Evolutionary conservation across 192 early-diverging fungal genomes (phyloP).

Genomic region (Phycomyces blakesleeanus): DNA sequence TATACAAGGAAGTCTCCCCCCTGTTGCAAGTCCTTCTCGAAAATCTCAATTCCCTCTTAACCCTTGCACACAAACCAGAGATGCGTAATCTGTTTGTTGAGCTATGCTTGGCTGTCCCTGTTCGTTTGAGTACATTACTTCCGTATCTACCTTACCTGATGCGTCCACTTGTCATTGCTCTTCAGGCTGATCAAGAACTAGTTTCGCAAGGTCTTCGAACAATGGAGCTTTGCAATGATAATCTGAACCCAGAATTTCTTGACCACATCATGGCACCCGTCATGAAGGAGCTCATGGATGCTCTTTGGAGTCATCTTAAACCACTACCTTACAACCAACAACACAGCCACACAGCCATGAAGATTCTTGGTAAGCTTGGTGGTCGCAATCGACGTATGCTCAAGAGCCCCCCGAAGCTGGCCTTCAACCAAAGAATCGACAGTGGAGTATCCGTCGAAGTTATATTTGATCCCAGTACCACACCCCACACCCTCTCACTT

Average conservation of each 20-base stretch:
- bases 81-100: slow-evolving; percentile 98
- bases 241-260: slow-evolving; percentile 93
- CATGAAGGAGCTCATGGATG: slow-evolving; percentile 90
- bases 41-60: slow-evolving; percentile 79
- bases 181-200: slow-evolving; percentile 87
- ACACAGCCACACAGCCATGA: slow-evolving; percentile 81
- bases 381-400: slow-evolving; percentile 91
- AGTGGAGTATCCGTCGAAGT: slow-evolving; percentile 58
- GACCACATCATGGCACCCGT: slow-evolving; percentile 95
- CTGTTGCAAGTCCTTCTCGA: slow-evolving; percentile 89
- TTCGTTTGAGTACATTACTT: slow-evolving; percentile 87
- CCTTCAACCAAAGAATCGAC: slow-evolving; percentile 40
- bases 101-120: slow-evolving; percentile 94
- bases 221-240: slow-evolving; percentile 97
- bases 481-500: slow-evolving; percentile 52
- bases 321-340: slow-evolving; percentile 80
- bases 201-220: slow-evolving; percentile 95
- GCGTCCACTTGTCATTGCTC: slow-evolving; percentile 92
- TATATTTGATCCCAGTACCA: slow-evolving; percentile 49
- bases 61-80: slow-evolving; percentile 72
- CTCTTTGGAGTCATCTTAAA: slow-evolving; percentile 88
- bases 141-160: slow-evolving; percentile 92
- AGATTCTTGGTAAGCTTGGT: slow-evolving; percentile 97
- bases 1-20: slow-evolving; percentile 95
- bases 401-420: slow-evolving; percentile 60